Evolutionary conservation across 2,329 filamentous ascomycete species (phyloP).

Genomic region (Alternaria postmessia): DNA sequence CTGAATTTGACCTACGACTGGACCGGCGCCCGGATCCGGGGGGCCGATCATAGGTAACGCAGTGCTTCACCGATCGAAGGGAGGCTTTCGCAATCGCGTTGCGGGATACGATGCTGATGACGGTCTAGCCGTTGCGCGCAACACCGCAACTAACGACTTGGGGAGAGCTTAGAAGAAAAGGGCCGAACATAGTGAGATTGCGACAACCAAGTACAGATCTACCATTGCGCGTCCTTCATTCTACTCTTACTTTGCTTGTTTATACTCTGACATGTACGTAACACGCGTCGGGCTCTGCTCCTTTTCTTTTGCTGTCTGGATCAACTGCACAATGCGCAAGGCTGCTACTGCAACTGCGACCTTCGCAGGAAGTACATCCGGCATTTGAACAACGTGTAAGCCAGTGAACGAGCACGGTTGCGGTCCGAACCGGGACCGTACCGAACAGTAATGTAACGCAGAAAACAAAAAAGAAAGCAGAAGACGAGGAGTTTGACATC

Average conservation of each 20-base stretch:
- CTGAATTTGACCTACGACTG: background rate
- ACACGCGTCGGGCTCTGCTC: background rate
- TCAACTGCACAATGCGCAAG: background rate
- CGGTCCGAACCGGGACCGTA: slow-evolving; percentile 1
- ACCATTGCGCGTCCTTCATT: slow-evolving; percentile 5
- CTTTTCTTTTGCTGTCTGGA: background rate
- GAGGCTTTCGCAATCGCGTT: background rate
- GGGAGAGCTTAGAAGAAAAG: background rate
- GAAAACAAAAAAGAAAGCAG: background rate
- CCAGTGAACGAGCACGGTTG: background rate
- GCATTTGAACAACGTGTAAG: slow-evolving; percentile 4
- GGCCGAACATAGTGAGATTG: slow-evolving; percentile 1
- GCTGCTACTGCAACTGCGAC: slow-evolving; percentile 1
- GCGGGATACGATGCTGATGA: background rate
- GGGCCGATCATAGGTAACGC: background rate
- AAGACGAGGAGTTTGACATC: background rate
- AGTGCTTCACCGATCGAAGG: slow-evolving; percentile 2
- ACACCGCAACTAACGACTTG: slow-evolving; percentile 3
- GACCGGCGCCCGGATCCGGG: background rate
- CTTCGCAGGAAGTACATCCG: slow-evolving; percentile 1
- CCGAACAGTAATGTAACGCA: slow-evolving; percentile 2
- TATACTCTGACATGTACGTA: slow-evolving; percentile 1
- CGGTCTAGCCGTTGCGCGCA: slow-evolving; percentile 3
- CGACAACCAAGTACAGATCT: slow-evolving; percentile 1
- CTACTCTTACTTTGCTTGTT: slow-evolving; percentile 4